Base-by-base conservation (phyloP, 768 basidiomycete genomes). In the Clitopilus passeckerianus region DNA sequence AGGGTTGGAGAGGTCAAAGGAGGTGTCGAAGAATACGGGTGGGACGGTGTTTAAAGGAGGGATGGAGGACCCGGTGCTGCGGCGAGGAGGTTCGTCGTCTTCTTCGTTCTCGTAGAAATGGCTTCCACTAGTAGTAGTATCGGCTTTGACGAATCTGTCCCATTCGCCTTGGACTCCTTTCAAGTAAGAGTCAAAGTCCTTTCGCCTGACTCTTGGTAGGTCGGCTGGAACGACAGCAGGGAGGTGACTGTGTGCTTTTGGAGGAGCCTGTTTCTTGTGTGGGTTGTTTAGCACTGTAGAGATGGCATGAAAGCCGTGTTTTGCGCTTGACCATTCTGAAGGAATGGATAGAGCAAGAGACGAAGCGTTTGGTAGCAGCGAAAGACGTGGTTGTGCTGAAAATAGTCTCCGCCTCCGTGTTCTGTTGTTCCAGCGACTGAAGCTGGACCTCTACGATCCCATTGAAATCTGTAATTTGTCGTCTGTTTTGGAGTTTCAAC, bases 201-300 rank as follows among this genome's bases (percentile, higher is more conserved):
- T 88, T 58, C 89, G 80, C 53, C 84, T 81, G 8, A 95, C 89
- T 57, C 91, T 89, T 30, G 91, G 90, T 7, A 95, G 81, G 59
- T 87, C 86, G 0, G 89, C 87, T 6, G 87, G 84, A 1, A 82
- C 81, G 2, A 86, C 85, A 34, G 88, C 71, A 1, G 91, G 89
- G 16, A 98, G 76, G 0, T 86, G 72, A 0, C 93, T 90, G 64
- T 95, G 91, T 0, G 93, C 86, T 69, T 96, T 92, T 30, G 95
- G 90, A 12, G 95, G 93, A 6, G 90, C 88, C 53, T 90, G 87
- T 34, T 80, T 82, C 72, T 88, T 90, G 67, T 89, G 87, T 0
- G 95, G 95, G 66, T 90, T 94, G 66, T 95, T 95, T 56, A 97
- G 82, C 24, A 97, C 91, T 16, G 92, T 95, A 8, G 95, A 95